Conservation (phyloP, 345 rosid genomes). For the Pugionium dolabratum region DNA sequence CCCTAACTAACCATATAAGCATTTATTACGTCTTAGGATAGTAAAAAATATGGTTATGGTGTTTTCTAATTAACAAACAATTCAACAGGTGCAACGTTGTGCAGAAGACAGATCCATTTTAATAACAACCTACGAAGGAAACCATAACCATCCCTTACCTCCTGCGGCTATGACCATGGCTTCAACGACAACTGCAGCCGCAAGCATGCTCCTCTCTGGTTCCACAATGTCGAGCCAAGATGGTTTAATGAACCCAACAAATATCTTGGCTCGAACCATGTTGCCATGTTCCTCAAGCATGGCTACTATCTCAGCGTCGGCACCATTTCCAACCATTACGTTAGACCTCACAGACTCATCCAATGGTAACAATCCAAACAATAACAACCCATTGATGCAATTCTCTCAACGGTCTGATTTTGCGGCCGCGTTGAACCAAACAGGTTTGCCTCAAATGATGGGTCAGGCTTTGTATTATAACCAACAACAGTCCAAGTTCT, state of each 20-base stretch:
- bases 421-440: conserved; percentile 25
- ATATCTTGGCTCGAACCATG: conserved; percentile 68
- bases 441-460: conserved; percentile 52
- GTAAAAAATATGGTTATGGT: too few relatives aligned
- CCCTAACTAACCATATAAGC: not conserved
- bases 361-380: conserved; percentile 41
- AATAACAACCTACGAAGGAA: conserved; percentile 90
- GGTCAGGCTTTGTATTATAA: conserved; percentile 59
- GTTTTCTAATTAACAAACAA: conserved; percentile 14
- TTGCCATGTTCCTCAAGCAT: conserved; percentile 89
- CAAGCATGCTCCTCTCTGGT: conserved; percentile 78
- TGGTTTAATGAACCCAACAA: conserved; percentile 61
- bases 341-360: conserved; percentile 70
- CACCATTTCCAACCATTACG: conserved; percentile 95
- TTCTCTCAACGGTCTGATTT: conserved; percentile 41
- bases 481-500: conserved; percentile 77
- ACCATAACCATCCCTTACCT: conserved; percentile 93
- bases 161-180: conserved; percentile 94
- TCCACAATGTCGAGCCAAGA: conserved; percentile 75
- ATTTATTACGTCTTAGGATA: conserved; percentile 2
- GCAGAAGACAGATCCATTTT: conserved; percentile 84
- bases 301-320: conserved; percentile 95
- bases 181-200: conserved; percentile 86
- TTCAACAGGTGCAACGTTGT: conserved; percentile 79
- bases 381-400: conserved; percentile 41